A percentile compares a stretch with the other conserved stretches of the same genome.
These are phyloP conservation scores for Cordyceps militaris DNA, from an alignment of 2,329 filamentous ascomycete species.

Conservation along the genomic window DNA sequence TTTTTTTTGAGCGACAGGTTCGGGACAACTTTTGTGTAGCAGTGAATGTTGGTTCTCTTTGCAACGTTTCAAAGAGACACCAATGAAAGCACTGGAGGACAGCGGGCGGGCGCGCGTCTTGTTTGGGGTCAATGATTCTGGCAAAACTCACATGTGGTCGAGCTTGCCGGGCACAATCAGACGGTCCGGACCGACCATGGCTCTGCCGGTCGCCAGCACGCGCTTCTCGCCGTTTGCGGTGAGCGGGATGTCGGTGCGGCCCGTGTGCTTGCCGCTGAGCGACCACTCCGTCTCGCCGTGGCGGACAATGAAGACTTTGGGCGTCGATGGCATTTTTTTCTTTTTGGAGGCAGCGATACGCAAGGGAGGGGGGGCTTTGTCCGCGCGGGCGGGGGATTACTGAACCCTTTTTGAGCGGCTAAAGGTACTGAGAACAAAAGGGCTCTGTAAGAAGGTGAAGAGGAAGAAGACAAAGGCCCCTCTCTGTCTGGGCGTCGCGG, in stretches of 20 bases:
- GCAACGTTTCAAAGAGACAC: background rate
- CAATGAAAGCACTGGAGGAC: background rate
- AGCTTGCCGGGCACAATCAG: slow-evolving; percentile 78
- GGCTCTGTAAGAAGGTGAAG: background rate
- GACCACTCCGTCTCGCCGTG: slow-evolving; percentile 97
- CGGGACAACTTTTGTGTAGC: background rate
- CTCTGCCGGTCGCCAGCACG: slow-evolving; percentile 68
- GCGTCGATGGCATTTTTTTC: slow-evolving; percentile 42
- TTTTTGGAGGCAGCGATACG: too few relatives aligned
- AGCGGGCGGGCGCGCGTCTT: background rate
- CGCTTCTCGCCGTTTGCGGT: slow-evolving; percentile 75
- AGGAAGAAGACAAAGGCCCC: background rate
- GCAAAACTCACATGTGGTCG: slow-evolving; percentile 63
- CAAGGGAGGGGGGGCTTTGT: background rate
- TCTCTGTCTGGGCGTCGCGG: background rate
- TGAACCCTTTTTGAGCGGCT: background rate
- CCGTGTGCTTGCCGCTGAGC: slow-evolving; percentile 77
- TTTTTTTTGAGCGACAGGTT: too few relatives aligned
- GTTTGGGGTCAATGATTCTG: background rate
- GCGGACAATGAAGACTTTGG: slow-evolving; percentile 73
- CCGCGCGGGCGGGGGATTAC: too few relatives aligned
- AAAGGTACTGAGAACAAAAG: background rate
- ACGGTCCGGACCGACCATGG: slow-evolving; percentile 75
- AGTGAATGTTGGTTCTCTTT: background rate
- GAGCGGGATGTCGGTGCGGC: slow-evolving; percentile 76